Percentiles rank a stretch among this genome's conserved stretches.
These are phyloP conservation scores for Paramecium sonneborni DNA, from an alignment of 73 alveolate species.

Conservation along the genomic window DNA sequence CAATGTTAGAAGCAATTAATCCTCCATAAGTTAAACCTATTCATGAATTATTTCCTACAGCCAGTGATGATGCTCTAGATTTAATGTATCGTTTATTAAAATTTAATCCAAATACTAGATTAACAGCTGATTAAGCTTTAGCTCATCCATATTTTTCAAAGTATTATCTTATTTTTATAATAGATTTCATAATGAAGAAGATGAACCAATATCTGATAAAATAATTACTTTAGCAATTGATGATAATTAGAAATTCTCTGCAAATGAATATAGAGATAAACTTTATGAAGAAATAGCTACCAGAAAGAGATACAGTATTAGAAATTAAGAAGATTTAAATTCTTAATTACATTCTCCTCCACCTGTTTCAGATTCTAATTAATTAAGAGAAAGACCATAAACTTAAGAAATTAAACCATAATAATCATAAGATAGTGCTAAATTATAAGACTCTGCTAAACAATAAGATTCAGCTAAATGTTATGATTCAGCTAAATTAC, in stretches of 20 bases:
- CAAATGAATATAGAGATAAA: constrained; percentile 85
- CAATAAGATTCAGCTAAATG: neutral
- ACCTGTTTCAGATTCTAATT: neutral
- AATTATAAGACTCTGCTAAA: neutral
- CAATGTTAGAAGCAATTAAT: constrained; percentile 83
- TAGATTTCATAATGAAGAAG: constrained; percentile 83
- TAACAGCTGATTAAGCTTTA: constrained; percentile 83
- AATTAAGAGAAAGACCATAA: neutral
- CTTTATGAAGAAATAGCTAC: constrained; percentile 84
- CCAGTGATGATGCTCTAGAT: constrained; percentile 87
- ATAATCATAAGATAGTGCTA: neutral
- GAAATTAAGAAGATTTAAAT: constrained; percentile 8
- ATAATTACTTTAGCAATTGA: constrained; percentile 82
- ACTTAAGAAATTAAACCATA: neutral
- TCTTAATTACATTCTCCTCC: constrained; percentile 51
- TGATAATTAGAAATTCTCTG: constrained; percentile 83
- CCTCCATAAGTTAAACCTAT: constrained; percentile 75
- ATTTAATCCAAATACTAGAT: constrained; percentile 84
- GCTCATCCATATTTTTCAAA: constrained; percentile 87
- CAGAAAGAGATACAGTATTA: constrained; percentile 68
- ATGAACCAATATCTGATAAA: constrained; percentile 84
- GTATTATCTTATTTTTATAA: neutral
- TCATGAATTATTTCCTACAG: constrained; percentile 76
- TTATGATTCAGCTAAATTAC: neutral
- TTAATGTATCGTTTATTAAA: constrained; percentile 67